Percentiles rank a stretch among this genome's conserved stretches.
Evolutionary conservation across 768 basidiomycete genomes (phyloP).

Genomic region (Tulasnella sp.): DNA sequence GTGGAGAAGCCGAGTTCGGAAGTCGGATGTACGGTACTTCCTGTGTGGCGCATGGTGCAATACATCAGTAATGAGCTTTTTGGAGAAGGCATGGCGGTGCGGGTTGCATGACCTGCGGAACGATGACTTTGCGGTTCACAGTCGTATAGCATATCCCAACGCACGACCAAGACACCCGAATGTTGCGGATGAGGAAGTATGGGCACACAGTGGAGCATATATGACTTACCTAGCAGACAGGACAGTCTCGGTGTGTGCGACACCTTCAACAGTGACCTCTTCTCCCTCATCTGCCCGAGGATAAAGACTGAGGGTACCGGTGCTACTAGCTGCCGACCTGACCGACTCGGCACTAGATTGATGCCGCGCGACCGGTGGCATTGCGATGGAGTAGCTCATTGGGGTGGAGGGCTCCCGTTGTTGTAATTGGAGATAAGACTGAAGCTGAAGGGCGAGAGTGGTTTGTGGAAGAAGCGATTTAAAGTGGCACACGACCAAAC

Average conservation of each 20-base stretch:
- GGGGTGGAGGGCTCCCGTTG: not conserved
- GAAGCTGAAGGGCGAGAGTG: not conserved
- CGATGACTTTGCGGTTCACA: too few species aligned
- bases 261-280: constrained; percentile 44
- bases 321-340: not conserved
- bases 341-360: constrained; percentile 2
- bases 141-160: too few species aligned
- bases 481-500: constrained; percentile 5
- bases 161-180: too few species aligned
- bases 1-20: constrained; percentile 45
- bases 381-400: not conserved
- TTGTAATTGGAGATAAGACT: too few species aligned
- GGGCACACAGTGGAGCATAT: constrained; percentile 8
- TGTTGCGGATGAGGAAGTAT: too few species aligned
- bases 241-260: constrained; percentile 44
- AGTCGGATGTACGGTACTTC: constrained; percentile 50
- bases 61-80: not conserved
- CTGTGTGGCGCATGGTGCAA: constrained; percentile 31
- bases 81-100: too few species aligned
- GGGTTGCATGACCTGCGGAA: too few species aligned
- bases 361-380: not conserved
- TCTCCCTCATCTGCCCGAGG: constrained; percentile 22
- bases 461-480: not conserved
- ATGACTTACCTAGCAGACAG: constrained; percentile 62
- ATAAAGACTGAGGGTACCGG: constrained; percentile 4